Evolutionary conservation across 2,329 filamentous ascomycete genomes (phyloP), one percentile per base, ranked within the genome.

Genomic region (Periconia macrospinosa): DNA sequence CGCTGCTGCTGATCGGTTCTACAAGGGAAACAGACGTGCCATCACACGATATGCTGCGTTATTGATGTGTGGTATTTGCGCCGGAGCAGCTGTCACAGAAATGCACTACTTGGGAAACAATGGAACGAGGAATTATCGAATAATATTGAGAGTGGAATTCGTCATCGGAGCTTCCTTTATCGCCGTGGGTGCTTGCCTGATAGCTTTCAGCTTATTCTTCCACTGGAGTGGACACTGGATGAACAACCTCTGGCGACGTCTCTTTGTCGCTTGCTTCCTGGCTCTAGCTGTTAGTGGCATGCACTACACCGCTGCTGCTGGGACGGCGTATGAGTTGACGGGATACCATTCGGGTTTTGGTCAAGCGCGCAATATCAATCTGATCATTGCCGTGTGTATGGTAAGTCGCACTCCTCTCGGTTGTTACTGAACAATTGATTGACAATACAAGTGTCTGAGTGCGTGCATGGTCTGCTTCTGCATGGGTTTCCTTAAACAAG

Each of bases 31-130:
- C 66, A 56, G 61, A 63, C 54, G 67, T 56, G 41, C 59, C 46
- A 41, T 55, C 53, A 60, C 54, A 66, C 67, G 68, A 9, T 61
- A 64, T 54, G 54, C 62, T 6, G 65, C 74, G 3, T 67, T 79
- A 6, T 67, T 81, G 8, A 66, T 84, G 6, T 87, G 88, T 9
- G 90, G 91, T 7, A 67, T 85, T 1, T 79, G 92, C 42, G 88
- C 88, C 1, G 91, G 91, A 14, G 79, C 86, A 6, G 87, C 90
- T 19, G 87, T 94, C 47, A 91, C 88, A 55, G 89, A 88, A 30
- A 94, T 95, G 91, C 90, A 95, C 71, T 95, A 94, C 65, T 78
- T 93, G 17, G 90, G 90, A n/a, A 92, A 95, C 68, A 83, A 88
- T 30, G 91, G 90, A 33, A 91, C 93, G 56, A 80, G 81, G 27